Evolutionary conservation across 2,329 filamentous ascomycete species (phyloP), one percentile per base, ranked within the genome.

Genomic region (Aspergillus fumigatiaffinis): DNA sequence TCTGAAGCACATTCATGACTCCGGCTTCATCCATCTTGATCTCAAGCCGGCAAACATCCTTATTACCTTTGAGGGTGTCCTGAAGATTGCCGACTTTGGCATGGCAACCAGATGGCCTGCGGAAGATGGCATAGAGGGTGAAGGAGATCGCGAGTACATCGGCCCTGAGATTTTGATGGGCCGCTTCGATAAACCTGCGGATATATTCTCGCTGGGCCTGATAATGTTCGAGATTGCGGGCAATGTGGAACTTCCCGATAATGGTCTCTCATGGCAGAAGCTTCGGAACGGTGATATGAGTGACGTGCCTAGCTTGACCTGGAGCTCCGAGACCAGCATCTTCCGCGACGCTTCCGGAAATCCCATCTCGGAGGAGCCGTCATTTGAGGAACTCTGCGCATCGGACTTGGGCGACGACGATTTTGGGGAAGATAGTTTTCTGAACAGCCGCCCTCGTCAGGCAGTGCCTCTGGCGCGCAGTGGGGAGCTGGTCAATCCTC

Each of bases 141-240:
- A 99, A 77, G 94, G 94, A 32, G 94, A 99, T 71, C 90, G 94
- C 51, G 91, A 96, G 71, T 99, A 99, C 72, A 93, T 99, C 71
- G 93, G 90, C 1, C 92, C 92, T 0, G 94, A 99, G 74, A 91
- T 96, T 60, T 84, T 99, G 21, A 85, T 86, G 69, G 93, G 92
- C 46, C 85, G 87, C 61, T 94, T 89, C 65, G 92, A 96, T 76
- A 94, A 93, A 73, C 90, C 93, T 41, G 90, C 92, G 38, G 94
- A 99, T 73, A 84, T 99, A 52, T 99, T 97, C 74, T 91, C 94
- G 10, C 84, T 99, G 29, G 94, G 94, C 52, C 84, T 97, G 66
- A 96, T 97, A 73, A 90, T 96, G 72, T 85, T 97, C 51, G 94
- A 99, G 77, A 94, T 92, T 67, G 93, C 92, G 26, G 92, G 90